Percentiles rank a stretch among this genome's conserved stretches.
Evolutionary conservation across 2,329 filamentous ascomycete species (phyloP).

Genomic region (Penicillium fuscoglaucum): DNA sequence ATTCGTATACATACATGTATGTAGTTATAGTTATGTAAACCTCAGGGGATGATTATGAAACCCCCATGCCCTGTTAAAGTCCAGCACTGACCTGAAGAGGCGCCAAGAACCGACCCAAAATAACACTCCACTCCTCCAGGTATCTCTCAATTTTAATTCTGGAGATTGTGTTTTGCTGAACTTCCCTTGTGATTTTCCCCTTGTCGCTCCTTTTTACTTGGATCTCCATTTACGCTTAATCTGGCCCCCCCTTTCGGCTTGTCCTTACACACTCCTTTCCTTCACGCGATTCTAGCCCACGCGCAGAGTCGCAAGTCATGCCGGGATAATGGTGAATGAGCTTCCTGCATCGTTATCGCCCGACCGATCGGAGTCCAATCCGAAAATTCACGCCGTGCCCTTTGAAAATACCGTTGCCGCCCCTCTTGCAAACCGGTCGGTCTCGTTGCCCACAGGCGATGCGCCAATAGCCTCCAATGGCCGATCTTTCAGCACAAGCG

Average conservation of each 20-base stretch:
- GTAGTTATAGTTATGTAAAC: no score
- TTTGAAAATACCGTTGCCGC: constrained; percentile 30
- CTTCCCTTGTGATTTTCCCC: constrained; percentile 4
- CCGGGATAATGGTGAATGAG: constrained; percentile 38
- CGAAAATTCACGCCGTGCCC: constrained; percentile 28
- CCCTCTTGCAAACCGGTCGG: constrained; percentile 29
- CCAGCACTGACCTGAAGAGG: not conserved
- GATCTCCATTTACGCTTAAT: not conserved
- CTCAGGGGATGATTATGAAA: not conserved
- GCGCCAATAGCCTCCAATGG: constrained; percentile 26
- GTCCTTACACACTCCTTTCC: constrained; percentile 12
- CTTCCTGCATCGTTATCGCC: constrained; percentile 31
- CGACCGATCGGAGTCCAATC: constrained; percentile 27
- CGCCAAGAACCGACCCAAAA: constrained; percentile 25
- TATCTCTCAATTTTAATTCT: constrained; percentile 22
- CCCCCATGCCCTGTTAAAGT: not conserved
- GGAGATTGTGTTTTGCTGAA: constrained; percentile 5
- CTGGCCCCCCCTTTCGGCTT: constrained; percentile 5
- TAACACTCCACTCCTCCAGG: constrained; percentile 18
- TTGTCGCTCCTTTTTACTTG: constrained; percentile 18
- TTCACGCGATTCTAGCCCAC: constrained; percentile 10
- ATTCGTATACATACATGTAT: no score
- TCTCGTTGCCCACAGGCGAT: constrained; percentile 30
- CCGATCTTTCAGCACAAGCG: constrained; percentile 28
- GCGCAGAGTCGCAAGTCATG: constrained; percentile 32